These are phyloP conservation scores for Umbelopsis sp. DNA, from an alignment of 192 early-diverging fungal species.

Conservation along the genomic window DNA sequence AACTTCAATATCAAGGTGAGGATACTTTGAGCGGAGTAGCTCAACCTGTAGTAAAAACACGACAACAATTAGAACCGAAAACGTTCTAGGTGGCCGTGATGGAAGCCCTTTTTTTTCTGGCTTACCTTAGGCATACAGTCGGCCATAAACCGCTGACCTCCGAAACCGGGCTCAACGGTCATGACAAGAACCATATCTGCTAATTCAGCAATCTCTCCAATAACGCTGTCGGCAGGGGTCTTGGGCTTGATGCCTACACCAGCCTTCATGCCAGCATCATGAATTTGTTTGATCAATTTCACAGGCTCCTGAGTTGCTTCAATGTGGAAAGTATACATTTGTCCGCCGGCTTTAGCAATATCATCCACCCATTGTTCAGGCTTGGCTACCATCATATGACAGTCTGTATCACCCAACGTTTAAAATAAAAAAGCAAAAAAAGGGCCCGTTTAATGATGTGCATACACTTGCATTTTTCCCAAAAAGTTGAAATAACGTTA, in stretches of 20 bases:
- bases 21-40: conserved; percentile 74
- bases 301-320: conserved; percentile 81
- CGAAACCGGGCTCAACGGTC: conserved; percentile 98
- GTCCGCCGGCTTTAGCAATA: conserved; percentile 88
- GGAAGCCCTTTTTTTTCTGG: background rate
- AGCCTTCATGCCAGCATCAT: conserved; percentile 85
- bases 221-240: conserved; percentile 69
- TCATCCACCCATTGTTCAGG: conserved; percentile 88
- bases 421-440: background rate
- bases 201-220: conserved; percentile 55
- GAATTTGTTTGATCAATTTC: conserved; percentile 80
- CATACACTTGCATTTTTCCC: background rate
- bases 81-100: background rate
- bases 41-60: conserved; percentile 42
- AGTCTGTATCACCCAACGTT: conserved; percentile 40
- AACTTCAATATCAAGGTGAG: conserved; percentile 91
- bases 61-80: background rate
- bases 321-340: conserved; percentile 89
- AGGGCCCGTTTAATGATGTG: conserved; percentile 1
- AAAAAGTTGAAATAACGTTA: conserved; percentile 29
- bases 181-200: conserved; percentile 93
- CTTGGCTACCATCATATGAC: conserved; percentile 66
- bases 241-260: conserved; percentile 92
- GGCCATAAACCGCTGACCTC: conserved; percentile 93
- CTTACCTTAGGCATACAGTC: conserved; percentile 84